Evolutionary conservation across 257 asterid genomes (phyloP).

Genomic region (Ocimum tenuiflorum): DNA sequence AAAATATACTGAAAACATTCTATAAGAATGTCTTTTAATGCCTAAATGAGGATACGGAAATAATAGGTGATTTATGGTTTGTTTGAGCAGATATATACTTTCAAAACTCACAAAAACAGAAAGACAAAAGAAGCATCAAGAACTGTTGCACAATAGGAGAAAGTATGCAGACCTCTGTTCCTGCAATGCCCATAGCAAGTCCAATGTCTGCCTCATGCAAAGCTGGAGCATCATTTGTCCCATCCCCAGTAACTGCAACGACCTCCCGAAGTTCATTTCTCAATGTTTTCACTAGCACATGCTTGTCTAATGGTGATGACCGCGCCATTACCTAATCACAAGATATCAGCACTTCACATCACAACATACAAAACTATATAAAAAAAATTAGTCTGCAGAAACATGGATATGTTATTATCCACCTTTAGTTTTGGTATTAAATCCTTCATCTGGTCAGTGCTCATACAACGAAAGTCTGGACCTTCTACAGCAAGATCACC

Average conservation of each 20-base stretch:
- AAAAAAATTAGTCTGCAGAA: background rate
- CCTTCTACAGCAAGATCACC: constrained; percentile 83
- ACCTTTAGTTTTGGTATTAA: constrained; percentile 82
- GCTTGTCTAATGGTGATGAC: constrained; percentile 95
- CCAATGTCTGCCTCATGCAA: constrained; percentile 91
- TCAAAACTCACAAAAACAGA: too few species aligned
- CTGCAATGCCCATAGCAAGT: constrained; percentile 87
- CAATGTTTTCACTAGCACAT: constrained; percentile 62
- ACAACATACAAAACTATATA: background rate
- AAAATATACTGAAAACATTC: background rate
- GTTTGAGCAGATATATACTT: too few species aligned
- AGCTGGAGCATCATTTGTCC: constrained; percentile 97
- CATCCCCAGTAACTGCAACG: constrained; percentile 96
- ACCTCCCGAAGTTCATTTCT: constrained; percentile 67
- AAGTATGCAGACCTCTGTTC: constrained; percentile 65
- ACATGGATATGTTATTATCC: constrained; percentile 4
- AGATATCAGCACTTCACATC: constrained; percentile 17
- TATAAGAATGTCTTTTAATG: background rate
- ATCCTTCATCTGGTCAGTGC: constrained; percentile 55
- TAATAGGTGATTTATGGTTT: too few species aligned
- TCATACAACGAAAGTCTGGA: constrained; percentile 59
- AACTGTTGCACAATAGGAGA: background rate
- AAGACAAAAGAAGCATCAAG: background rate
- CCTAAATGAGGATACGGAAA: background rate
- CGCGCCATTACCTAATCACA: constrained; percentile 87